phyloP scores from a whole-genome alignment of 768 basidiomycete species.

The Serpula lacrymans region DNA sequence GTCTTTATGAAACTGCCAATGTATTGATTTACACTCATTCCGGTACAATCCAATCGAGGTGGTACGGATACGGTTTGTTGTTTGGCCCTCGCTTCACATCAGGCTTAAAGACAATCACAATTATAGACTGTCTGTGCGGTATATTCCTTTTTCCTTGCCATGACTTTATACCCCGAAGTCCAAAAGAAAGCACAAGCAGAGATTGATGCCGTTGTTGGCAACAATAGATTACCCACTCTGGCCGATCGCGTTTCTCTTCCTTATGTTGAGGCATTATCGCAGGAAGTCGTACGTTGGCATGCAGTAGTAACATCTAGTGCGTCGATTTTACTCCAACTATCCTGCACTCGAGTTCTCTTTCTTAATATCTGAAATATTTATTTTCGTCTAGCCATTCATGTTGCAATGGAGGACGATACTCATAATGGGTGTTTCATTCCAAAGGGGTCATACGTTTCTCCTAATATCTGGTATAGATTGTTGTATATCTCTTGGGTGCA shows the following conservation, averaged over 20 bases:
- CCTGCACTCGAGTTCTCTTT: too few relatives aligned
- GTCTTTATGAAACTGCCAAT: too few relatives aligned
- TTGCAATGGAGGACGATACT: slow-evolving; percentile 37
- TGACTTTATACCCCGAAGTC: slow-evolving; percentile 13
- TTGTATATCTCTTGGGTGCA: slow-evolving; percentile 10
- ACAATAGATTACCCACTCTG: slow-evolving; percentile 13
- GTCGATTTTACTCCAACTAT: too few relatives aligned
- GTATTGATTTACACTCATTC: neutral
- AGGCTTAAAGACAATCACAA: too few relatives aligned
- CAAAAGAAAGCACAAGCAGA: slow-evolving; percentile 18
- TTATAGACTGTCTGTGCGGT: slow-evolving; percentile 11
- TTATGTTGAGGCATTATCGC: slow-evolving; percentile 15
- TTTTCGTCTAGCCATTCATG: too few relatives aligned
- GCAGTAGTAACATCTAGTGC: slow-evolving; percentile 17
- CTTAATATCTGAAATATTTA: too few relatives aligned
- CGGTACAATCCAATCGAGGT: slow-evolving; percentile 10
- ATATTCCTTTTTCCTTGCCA: slow-evolving; percentile 12
- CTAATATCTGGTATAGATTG: slow-evolving; percentile 41
- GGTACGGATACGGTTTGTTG: slow-evolving; percentile 25
- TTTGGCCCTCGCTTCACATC: too few relatives aligned
- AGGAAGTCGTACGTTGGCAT: slow-evolving; percentile 13
- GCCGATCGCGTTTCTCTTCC: slow-evolving; percentile 12
- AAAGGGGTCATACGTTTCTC: slow-evolving; percentile 40
- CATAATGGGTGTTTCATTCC: slow-evolving; percentile 45
- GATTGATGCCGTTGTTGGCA: slow-evolving; percentile 17